Base-by-base conservation (phyloP, 371 early-diverging fungal species). In the Mortierella sp. region DNA sequence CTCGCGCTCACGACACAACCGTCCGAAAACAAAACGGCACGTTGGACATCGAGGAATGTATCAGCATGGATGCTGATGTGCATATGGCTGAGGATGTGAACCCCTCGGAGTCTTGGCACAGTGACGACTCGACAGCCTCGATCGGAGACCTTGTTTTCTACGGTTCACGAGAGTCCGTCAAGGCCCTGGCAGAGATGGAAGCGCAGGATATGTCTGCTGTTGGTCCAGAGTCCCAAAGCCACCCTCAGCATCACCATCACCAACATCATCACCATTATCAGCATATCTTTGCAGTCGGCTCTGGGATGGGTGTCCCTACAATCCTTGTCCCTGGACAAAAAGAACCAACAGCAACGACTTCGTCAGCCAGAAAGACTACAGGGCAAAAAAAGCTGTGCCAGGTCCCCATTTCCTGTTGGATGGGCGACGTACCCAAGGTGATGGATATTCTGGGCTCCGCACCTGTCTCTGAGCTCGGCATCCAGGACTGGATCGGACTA, bases 401-500 rank as follows among this genome's bases (percentile, higher is more conserved):
- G 46, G 57, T 76, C 23, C 76, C 76, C 0, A 46, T 76, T n/a
- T 51, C 59, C 11, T 76, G 50, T 50, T 76, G 76, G 76, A 34
- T 76, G 31, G 76, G 76, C 0, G 76, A 76, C 49, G 65, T 69
- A 5, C 70, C 70, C 9, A 64, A 64, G 42, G 61, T 76, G 39
- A 15, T 41, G 12, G 70, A 64, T 14, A 64, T 76, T n/a, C 27
- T 76, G 37, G 37, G 54, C 0, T 47, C 65, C 2, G 48, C 63
- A 4, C 48, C 54, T 1, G 57, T 48, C 2, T 30, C 41, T 2
- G 57, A 64, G 24, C 53, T 76, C 12, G 70, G 70, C 7, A 34
- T 64, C 3, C 76, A 76, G 19, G 76, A 76, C 41, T 76, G 76
- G 76, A 76, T 76, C 21, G 76, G 65, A 1, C 43, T 76, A 7